Evolutionary conservation across 1,284 basidiomycete species (phyloP), one percentile per base, ranked within the genome.

Genomic region (Austroboletus rostrupii): DNA sequence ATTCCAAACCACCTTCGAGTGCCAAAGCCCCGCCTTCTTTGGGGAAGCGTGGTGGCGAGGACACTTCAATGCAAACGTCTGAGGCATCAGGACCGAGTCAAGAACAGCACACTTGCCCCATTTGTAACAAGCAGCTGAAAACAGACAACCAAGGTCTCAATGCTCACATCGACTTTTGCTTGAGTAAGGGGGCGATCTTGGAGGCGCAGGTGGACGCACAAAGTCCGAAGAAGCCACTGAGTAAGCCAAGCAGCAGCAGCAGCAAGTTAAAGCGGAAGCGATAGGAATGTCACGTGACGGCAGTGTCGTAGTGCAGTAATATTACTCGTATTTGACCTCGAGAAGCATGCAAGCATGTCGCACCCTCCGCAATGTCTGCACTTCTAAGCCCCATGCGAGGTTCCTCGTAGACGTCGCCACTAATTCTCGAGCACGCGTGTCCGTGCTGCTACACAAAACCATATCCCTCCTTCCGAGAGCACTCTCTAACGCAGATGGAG

Each of bases 151-250:
- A 75, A 47, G 79, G 78, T 3, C 65, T 90, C 21, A 90, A 90
- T 62, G 72, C 78, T 26, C 87, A 90, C 57, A 73, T 90, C 45
- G 88, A 90, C 65, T 90, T 85, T 60, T 90, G 88, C 58, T 63
- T 90, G 48, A 90, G 84, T 62, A 79, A 80, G 50, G 74, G 74
- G 23, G 85, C 79, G 8, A 90, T 91, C 50, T 69, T 76, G 52
- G 76, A 85, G 59, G 87, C 87, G 0, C 84, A 86, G 44, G 71
- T 62, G 11, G 71, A 71, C 48, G 65, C 68, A n/a, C 55, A 45
- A 31, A 61, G 57, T 43, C 58, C 64, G 17, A 55, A 47, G 58
- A 51, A 68, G 61, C 43, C n/a, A 9, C 42, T 37, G 20, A 47
- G 31, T 13, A 53, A 47, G 19, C 49, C 32, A 17, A 39, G 20